phyloP scores from a whole-genome alignment of 2,329 filamentous ascomycete genomes.

The Aspergillus jensenii region DNA sequence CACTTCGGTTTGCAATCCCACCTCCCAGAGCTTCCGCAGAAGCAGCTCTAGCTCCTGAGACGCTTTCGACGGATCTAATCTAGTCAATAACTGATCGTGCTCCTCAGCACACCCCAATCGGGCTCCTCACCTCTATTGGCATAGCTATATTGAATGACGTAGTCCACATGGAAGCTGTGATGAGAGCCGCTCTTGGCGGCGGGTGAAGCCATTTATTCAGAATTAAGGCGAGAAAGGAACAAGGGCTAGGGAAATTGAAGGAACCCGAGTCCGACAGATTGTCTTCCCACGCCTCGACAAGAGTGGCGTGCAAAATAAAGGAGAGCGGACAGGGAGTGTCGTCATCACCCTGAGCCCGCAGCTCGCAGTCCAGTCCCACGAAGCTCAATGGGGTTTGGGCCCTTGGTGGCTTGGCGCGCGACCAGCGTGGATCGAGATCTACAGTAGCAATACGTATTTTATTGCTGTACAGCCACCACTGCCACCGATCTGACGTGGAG shows the following conservation, averaged over 20 bases:
- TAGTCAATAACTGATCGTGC: conserved; percentile 8
- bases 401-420: neutral
- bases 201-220: conserved; percentile 28
- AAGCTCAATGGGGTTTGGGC: neutral
- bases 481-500: neutral
- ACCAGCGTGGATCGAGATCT: neutral
- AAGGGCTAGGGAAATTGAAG: neutral
- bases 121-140: conserved; percentile 60
- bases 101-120: neutral
- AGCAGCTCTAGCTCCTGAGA: conserved; percentile 76
- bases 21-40: conserved; percentile 69
- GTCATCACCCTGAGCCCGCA: neutral
- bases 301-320: neutral
- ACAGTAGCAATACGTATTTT: neutral
- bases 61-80: conserved; percentile 65
- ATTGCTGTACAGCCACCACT: neutral
- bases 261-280: neutral
- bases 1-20: conserved; percentile 84
- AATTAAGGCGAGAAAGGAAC: neutral
- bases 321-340: neutral
- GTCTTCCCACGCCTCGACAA: neutral
- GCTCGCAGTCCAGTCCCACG: too few species aligned
- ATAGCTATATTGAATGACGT: conserved; percentile 80
- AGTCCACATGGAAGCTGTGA: conserved; percentile 75
- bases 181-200: conserved; percentile 31